Evolutionary conservation across 306 rosid genomes (phyloP).

Genomic region (Lathyrus oleraceus): DNA sequence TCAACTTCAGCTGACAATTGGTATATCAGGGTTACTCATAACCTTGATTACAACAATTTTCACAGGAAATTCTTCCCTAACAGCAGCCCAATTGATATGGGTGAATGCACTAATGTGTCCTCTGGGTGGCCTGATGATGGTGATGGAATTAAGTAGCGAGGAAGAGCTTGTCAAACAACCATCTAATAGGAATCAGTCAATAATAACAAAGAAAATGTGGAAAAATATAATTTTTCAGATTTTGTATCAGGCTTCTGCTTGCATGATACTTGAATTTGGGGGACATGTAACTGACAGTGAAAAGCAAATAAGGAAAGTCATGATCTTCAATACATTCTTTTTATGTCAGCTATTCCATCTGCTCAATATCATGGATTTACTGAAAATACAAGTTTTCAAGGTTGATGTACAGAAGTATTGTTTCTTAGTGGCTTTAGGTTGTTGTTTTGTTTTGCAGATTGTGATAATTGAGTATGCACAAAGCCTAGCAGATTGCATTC

Average conservation of each 20-base stretch:
- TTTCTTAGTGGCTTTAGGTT: conserved; percentile 44
- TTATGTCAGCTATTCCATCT: conserved; percentile 60
- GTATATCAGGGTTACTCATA: conserved; percentile 49
- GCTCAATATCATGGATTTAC: conserved; percentile 45
- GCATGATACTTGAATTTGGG: conserved; percentile 40
- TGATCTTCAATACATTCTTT: conserved; percentile 58
- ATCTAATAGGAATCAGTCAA: conserved; percentile 27
- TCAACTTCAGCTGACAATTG: conserved; percentile 51
- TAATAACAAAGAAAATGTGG: conserved; percentile 40
- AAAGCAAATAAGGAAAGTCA: conserved; percentile 38
- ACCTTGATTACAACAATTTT: conserved; percentile 41
- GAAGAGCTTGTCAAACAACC: conserved; percentile 28
- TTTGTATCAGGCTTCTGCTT: conserved; percentile 42
- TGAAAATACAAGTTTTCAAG: conserved; percentile 32
- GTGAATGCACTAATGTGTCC: conserved; percentile 44
- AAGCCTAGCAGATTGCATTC: conserved; percentile 29
- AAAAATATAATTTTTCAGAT: conserved; percentile 52
- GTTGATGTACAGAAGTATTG: conserved; percentile 33
- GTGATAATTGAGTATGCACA: conserved; percentile 46
- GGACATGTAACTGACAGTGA: conserved; percentile 33
- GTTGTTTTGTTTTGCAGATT: conserved; percentile 47
- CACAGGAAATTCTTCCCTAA: conserved; percentile 60
- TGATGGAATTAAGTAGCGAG: conserved; percentile 43
- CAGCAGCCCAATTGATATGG: conserved; percentile 57
- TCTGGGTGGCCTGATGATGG: conserved; percentile 62